Conservation (phyloP, 2,329 filamentous ascomycete species). For the Epichloe festucae region DNA sequence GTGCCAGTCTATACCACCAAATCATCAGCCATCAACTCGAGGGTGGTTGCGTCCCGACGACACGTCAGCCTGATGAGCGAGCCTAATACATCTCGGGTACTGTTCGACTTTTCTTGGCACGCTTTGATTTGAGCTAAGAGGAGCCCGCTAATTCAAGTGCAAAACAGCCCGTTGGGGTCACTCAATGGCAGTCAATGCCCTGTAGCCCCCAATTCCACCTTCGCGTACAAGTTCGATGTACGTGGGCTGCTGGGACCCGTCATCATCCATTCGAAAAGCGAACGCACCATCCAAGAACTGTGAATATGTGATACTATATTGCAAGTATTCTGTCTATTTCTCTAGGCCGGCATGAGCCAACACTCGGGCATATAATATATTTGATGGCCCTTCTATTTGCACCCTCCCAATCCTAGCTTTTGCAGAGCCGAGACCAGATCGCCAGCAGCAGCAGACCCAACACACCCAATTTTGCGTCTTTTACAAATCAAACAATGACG, state of each 20-base stretch:
- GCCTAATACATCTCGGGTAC: no score
- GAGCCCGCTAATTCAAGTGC: no score
- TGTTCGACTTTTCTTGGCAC: no score
- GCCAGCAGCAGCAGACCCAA: not conserved
- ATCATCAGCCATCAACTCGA: no score
- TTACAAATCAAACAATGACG: not conserved
- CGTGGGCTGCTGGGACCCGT: constrained; percentile 51
- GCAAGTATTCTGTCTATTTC: constrained; percentile 1
- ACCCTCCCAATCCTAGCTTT: not conserved
- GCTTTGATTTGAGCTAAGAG: no score
- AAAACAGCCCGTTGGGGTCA: no score
- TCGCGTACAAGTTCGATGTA: constrained; percentile 58
- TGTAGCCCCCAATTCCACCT: constrained; percentile 20
- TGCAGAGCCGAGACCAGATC: not conserved
- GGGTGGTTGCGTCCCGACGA: no score
- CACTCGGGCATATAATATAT: not conserved
- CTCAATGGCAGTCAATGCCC: no score
- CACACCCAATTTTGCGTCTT: not conserved
- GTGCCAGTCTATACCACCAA: no score
- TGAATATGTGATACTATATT: not conserved
- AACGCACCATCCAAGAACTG: constrained; percentile 14
- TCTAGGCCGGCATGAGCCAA: not conserved
- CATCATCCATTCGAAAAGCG: constrained; percentile 47
- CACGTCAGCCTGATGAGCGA: no score
- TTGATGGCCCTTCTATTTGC: not conserved